Percentiles rank a stretch among this genome's conserved stretches.
phyloP scores from a whole-genome alignment of 1,284 basidiomycete genomes.

The Exobasidium rhododendri region DNA sequence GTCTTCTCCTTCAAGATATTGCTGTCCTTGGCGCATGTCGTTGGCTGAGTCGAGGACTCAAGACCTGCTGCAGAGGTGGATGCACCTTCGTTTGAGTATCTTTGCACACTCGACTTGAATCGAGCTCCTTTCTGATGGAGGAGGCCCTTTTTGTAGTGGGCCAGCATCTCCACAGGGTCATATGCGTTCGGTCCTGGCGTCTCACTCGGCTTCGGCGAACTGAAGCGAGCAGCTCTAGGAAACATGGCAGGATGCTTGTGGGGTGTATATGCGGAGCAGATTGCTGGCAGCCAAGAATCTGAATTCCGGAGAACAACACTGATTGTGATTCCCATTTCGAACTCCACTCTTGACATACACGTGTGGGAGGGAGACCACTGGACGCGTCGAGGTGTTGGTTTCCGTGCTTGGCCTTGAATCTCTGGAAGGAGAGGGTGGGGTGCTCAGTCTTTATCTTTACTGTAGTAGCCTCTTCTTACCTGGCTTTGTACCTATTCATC shows the following conservation, averaged over 20 bases:
- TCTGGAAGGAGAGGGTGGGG: no score
- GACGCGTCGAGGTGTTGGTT: no score
- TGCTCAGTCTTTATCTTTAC: no score
- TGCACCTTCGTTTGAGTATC: background rate
- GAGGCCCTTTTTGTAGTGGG: background rate
- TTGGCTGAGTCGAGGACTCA: background rate
- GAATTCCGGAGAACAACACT: no score
- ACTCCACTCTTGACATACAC: no score
- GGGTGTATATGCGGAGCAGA: no score
- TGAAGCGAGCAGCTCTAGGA: conserved; percentile 11
- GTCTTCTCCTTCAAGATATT: background rate
- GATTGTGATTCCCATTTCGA: no score
- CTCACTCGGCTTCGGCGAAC: background rate
- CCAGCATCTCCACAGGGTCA: background rate
- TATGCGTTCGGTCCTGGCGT: conserved; percentile 12
- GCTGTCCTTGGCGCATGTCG: background rate
- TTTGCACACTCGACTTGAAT: background rate
- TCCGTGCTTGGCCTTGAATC: no score
- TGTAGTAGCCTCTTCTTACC: no score
- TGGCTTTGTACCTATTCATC: no score
- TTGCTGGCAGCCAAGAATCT: no score
- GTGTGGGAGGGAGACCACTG: no score
- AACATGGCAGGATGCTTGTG: conserved; percentile 11
- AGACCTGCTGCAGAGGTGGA: background rate
- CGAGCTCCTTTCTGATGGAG: background rate